Base-by-base conservation (phyloP, 208 protist genomes). In the Crithidia sp. region DNA sequence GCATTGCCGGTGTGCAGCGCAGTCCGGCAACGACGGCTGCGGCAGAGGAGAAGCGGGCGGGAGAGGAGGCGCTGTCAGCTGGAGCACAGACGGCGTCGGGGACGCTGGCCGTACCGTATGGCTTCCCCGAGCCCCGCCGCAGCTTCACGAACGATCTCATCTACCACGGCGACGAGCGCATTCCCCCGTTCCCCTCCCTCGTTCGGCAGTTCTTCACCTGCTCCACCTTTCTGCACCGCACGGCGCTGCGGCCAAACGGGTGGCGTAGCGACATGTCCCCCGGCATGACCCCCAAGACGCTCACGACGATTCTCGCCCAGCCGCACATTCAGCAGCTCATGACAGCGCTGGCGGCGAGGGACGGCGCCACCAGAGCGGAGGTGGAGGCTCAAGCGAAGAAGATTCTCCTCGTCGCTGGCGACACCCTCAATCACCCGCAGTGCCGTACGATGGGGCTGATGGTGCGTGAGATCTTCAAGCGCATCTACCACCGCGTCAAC, bases 361-460 rank as follows among this genome's bases (percentile, higher is more conserved):
- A 93, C 39, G 82, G 82, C 12, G 65, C 70, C 17, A 58, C 73
- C 0, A 73, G 65, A 17, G 65, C 57, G 17, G 81, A 80, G 55
- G 84, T 96, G 28, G 74, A 74, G 71, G 68, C 67, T 49, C 87
- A 83, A 7, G 86, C 93, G 2, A 71, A 74, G 37, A 28, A 50
- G n/a, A 90, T 97, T 72, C 81, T 97, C 10, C 71, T 84, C 5
- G 71, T 80, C 17, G 85, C 94, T 66, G 93, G 93, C 16, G 93
- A 96, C 75, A 93, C 69, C 2, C 79, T 81, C 16, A 94, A 94
- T 63, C 79, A 92, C 56, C 47, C 77, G 10, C 79, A 90, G 63
- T 76, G 81, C 28, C 89, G 88, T 40, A 47, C 73, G 7, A 77
- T 85, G 52, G 89, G 90, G 9, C 59, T 93, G 14, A 55, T 88